These are phyloP conservation scores for Iodosphaeria phyllophila DNA, from an alignment of 2,329 filamentous ascomycete species.

Conservation along the genomic window DNA sequence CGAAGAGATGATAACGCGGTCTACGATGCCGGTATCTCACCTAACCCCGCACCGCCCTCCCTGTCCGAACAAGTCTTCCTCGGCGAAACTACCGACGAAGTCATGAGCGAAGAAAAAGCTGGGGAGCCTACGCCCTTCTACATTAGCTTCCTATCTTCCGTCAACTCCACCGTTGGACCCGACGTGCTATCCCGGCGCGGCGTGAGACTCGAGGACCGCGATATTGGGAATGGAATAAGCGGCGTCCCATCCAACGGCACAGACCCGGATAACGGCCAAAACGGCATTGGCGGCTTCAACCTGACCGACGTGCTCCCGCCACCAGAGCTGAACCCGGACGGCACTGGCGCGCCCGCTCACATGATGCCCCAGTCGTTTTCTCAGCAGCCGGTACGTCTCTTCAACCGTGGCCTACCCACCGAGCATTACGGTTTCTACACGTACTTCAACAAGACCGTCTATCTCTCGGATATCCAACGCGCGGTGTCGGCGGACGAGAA, in stretches of 20 bases:
- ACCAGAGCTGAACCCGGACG: slow-evolving; percentile 44
- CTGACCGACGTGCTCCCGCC: slow-evolving; percentile 39
- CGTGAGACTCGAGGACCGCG: no score
- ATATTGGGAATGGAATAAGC: slow-evolving; percentile 9
- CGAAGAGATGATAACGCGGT: slow-evolving; percentile 6
- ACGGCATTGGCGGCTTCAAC: slow-evolving; percentile 18
- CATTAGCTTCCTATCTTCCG: slow-evolving; percentile 33
- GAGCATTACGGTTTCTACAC: slow-evolving; percentile 93
- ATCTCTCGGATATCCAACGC: slow-evolving; percentile 30
- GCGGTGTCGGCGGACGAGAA: slow-evolving; percentile 25
- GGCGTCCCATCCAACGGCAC: slow-evolving; percentile 6
- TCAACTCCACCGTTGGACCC: slow-evolving; percentile 10
- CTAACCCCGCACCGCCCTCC: slow-evolving; percentile 38
- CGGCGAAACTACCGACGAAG: slow-evolving; percentile 68
- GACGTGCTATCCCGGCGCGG: slow-evolving; percentile 11
- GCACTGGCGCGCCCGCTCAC: slow-evolving; percentile 51
- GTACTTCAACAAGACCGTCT: slow-evolving; percentile 78
- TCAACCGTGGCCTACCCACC: slow-evolving; percentile 57
- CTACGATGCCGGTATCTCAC: slow-evolving; percentile 18
- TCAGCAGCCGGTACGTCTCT: slow-evolving; percentile 69
- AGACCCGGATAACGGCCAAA: not conserved
- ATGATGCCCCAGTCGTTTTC: slow-evolving; percentile 52
- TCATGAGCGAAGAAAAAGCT: slow-evolving; percentile 46
- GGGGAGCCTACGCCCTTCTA: slow-evolving; percentile 83
- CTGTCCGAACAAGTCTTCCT: slow-evolving; percentile 61